Evolutionary conservation across 345 rosid species (phyloP).

Genomic region (Erysimum cheiranthoides): DNA sequence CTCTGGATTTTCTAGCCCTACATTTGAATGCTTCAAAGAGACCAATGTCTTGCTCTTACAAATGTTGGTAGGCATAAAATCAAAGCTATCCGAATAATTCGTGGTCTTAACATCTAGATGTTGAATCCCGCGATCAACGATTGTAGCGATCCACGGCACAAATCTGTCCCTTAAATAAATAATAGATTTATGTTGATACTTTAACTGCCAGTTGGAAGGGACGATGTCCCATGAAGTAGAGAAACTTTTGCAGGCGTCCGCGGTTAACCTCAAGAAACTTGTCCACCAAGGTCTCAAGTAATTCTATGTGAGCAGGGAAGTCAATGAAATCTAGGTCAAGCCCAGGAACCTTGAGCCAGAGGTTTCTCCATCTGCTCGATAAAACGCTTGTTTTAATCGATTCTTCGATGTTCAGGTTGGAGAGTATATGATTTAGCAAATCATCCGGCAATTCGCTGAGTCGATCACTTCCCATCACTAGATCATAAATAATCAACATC

Average conservation of each 20-base stretch:
- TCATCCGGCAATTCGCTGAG: constrained; percentile 13
- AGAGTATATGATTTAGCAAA: constrained; percentile 15
- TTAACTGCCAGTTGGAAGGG: too few species aligned
- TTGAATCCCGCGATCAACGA: not conserved
- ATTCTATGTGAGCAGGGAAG: not conserved
- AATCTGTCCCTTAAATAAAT: not conserved
- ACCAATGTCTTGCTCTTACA: constrained; percentile 22
- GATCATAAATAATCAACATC: not conserved
- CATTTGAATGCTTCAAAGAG: constrained; percentile 8
- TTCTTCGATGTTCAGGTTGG: not conserved
- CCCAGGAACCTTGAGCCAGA: not conserved
- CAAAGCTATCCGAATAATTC: not conserved
- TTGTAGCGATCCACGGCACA: not conserved
- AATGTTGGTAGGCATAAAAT: constrained; percentile 12
- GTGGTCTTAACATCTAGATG: constrained; percentile 4
- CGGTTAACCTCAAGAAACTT: constrained; percentile 4
- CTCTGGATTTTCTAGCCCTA: not conserved
- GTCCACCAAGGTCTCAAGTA: not conserved
- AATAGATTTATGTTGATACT: not conserved
- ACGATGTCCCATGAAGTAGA: too few species aligned
- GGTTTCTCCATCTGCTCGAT: constrained; percentile 6
- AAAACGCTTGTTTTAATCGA: constrained; percentile 24
- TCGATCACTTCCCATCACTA: not conserved
- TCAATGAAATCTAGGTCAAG: not conserved
- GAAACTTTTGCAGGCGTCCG: constrained; percentile 1